phyloP scores from a whole-genome alignment of 192 early-diverging fungal genomes.

The Endogone sp. region DNA sequence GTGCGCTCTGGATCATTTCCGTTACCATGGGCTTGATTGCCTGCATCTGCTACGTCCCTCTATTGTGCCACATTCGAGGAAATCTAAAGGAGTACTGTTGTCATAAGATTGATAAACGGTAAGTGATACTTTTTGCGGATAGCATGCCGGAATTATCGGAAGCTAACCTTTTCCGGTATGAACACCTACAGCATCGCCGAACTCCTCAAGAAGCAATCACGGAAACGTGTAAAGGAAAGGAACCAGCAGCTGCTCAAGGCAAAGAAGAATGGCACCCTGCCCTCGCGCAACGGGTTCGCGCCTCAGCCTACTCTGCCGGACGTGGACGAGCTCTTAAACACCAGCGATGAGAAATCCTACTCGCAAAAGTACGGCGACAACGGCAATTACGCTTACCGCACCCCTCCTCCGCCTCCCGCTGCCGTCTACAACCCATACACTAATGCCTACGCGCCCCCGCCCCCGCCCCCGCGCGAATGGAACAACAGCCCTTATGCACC shows the following conservation, averaged over 20 bases:
- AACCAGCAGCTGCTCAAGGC: neutral
- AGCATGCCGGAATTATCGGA: neutral
- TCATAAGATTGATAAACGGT: conserved; percentile 89
- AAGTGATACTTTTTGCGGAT: conserved; percentile 16
- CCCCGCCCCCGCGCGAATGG: neutral
- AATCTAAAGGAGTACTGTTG: conserved; percentile 89
- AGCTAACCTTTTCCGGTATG: too few species aligned
- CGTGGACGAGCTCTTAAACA: conserved; percentile 5
- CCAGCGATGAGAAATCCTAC: too few species aligned
- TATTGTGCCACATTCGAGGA: conserved; percentile 73
- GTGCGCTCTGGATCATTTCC: conserved; percentile 56
- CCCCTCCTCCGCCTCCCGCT: too few species aligned
- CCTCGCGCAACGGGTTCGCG: neutral
- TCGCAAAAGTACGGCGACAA: too few species aligned
- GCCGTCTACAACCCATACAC: neutral
- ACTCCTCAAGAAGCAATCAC: conserved; percentile 12
- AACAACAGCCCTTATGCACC: neutral
- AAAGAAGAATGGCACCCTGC: neutral
- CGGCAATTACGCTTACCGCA: neutral
- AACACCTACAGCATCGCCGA: conserved; percentile 3
- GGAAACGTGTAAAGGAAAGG: conserved; percentile 4
- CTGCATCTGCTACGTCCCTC: conserved; percentile 70
- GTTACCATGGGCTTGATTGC: conserved; percentile 54
- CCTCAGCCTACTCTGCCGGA: conserved; percentile 8
- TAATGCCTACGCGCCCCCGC: neutral